These are phyloP conservation scores for Mycena venus DNA, from an alignment of 768 basidiomycete genomes.

Conservation along the genomic window DNA sequence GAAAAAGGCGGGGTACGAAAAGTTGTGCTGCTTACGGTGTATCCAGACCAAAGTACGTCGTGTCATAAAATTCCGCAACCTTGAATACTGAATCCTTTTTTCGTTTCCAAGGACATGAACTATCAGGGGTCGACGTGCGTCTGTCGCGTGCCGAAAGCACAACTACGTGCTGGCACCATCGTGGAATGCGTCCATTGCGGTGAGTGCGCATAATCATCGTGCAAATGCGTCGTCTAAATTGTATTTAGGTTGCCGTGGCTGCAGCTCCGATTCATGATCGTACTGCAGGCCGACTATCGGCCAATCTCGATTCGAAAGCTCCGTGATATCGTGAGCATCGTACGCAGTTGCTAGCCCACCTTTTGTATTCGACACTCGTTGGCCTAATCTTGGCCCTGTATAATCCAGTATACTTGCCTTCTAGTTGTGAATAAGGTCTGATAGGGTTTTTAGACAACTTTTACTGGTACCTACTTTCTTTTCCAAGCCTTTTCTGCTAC, in stretches of 20 bases:
- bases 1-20: slow-evolving; percentile 99
- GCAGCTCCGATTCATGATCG: slow-evolving; percentile 87
- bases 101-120: slow-evolving; percentile 91
- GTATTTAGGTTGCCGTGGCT: slow-evolving; percentile 84
- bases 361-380: background rate
- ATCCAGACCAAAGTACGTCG: slow-evolving; percentile 89
- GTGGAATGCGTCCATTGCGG: slow-evolving; percentile 99
- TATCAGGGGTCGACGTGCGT: slow-evolving; percentile 99
- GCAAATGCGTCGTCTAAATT: slow-evolving; percentile 18
- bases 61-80: background rate
- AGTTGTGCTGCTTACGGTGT: slow-evolving; percentile 95
- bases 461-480: too few relatives aligned
- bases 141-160: slow-evolving; percentile 96
- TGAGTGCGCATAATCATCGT: slow-evolving; percentile 56
- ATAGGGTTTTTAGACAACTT: too few relatives aligned
- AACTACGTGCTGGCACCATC: slow-evolving; percentile 89
- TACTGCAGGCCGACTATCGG: background rate
- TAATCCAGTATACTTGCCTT: background rate
- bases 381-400: background rate
- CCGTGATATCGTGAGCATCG: background rate
- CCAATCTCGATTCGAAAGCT: background rate
- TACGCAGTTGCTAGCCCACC: background rate
- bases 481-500: too few relatives aligned
- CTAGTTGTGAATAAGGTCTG: too few relatives aligned
- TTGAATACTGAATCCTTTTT: background rate